Base-by-base conservation (phyloP, 768 basidiomycete genomes). In the Crepidotus variabilis region DNA sequence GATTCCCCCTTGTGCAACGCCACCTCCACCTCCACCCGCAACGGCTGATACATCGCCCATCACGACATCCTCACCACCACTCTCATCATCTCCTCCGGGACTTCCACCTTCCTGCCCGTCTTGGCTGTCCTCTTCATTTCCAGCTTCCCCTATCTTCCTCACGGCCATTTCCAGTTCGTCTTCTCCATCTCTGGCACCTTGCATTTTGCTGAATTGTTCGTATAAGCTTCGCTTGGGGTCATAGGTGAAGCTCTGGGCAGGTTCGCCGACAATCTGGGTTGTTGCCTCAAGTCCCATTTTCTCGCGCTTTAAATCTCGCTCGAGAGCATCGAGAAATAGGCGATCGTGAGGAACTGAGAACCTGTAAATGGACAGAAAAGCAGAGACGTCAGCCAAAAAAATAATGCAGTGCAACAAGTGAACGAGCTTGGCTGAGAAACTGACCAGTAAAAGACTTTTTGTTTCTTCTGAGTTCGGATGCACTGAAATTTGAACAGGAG, bases 391-490 rank as follows among this genome's bases (percentile, higher is more conserved):
- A 36, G 34, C 20, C 47, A 3, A 11, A 21, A 47, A 45, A 18
- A 51, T 23, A 9, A 39, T n/a, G 23, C 2, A 20, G 10, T 35
- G 23, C 16, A 39, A 22, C 54, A 43, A 51, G 48, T 36, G n/a
- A n/a, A n/a, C n/a, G n/a, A n/a, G n/a, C n/a, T n/a, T n/a, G n/a
- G n/a, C n/a, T n/a, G n/a, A n/a, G n/a, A 20, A 22, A 75, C 87
- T 54, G 62, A 92, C 94, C 95, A 98, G 70, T 92, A 97, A 67
- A 97, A 98, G n/a, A 98, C 95, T 71, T 98, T 94, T 75, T 96
- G 95, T 75, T 97, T 98, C 81, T 97, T 98, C 70, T 98, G 95
- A 1, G 95, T 98, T 36, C 95, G 85, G 62, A 98, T 97, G 69
- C 94, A 96, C 68, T 95, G 93, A 64, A 91, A 94, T 71, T 95